These are phyloP conservation scores for Coemansia sp. DNA, from an alignment of 192 early-diverging fungal genomes.

Conservation along the genomic window DNA sequence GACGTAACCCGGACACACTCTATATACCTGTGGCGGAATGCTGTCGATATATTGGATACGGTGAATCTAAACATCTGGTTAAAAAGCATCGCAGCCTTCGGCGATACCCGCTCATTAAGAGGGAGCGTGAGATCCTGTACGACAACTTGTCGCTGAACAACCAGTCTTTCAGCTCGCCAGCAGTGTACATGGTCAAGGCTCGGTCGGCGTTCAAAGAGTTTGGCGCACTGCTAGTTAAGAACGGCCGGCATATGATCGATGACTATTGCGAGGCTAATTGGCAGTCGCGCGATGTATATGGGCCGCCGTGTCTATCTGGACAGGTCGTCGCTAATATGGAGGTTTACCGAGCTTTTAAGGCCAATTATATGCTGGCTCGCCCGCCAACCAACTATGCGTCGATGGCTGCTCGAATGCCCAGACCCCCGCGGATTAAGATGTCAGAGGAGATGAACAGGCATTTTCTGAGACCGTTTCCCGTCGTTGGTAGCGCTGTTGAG, in stretches of 20 bases:
- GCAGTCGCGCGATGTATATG: neutral
- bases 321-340: conserved; percentile 4
- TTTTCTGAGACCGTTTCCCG: neutral
- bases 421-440: neutral
- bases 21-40: conserved; percentile 1
- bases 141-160: neutral
- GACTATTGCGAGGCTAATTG: conserved; percentile 5
- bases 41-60: neutral
- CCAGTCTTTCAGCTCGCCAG: neutral
- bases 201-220: neutral
- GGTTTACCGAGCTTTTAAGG: neutral
- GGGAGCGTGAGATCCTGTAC: neutral
- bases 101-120: neutral
- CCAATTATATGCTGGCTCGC: neutral
- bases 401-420: neutral
- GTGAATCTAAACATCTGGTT: neutral
- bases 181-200: neutral
- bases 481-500: conserved; percentile 2
- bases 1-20: neutral
- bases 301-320: neutral
- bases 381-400: neutral
- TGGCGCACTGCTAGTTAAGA: conserved; percentile 1
- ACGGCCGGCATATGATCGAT: conserved; percentile 1
- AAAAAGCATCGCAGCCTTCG: neutral
- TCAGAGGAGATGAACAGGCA: neutral